These are phyloP conservation scores for Nadsonia starkeyi-henricii DNA, from an alignment of 1,139 yeast genomes.

Conservation along the genomic window DNA sequence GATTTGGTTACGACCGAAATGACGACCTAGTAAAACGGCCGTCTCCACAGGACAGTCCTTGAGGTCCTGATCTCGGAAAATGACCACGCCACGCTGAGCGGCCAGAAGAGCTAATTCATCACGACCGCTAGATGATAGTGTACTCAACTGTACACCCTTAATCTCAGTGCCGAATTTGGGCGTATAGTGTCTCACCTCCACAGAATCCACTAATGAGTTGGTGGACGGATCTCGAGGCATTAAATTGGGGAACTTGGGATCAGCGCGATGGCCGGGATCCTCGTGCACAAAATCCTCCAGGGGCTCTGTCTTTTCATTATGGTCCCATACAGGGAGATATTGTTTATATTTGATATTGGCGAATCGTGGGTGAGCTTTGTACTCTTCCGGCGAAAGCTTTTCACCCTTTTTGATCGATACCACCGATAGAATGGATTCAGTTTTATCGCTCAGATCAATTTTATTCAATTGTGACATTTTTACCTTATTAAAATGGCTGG, in stretches of 20 bases:
- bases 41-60: constrained; percentile 42
- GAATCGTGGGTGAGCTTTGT: background rate
- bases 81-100: constrained; percentile 54
- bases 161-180: constrained; percentile 56
- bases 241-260: constrained; percentile 19
- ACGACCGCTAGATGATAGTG: constrained; percentile 35
- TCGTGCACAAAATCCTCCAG: constrained; percentile 23
- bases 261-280: constrained; percentile 26
- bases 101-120: constrained; percentile 52
- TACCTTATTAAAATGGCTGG: too few relatives aligned
- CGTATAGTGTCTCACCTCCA: constrained; percentile 16
- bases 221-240: constrained; percentile 7
- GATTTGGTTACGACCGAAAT: constrained; percentile 48
- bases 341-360: constrained; percentile 20
- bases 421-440: constrained; percentile 9
- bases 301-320: constrained; percentile 27
- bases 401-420: constrained; percentile 13
- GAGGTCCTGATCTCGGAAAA: constrained; percentile 51
- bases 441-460: too few relatives aligned
- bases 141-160: constrained; percentile 42
- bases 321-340: constrained; percentile 39
- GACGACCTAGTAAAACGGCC: constrained; percentile 46
- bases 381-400: background rate
- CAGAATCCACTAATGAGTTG: too few relatives aligned
- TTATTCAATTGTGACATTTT: too few relatives aligned